Percentiles rank a stretch among this genome's conserved stretches.
Evolutionary conservation across 2,329 filamentous ascomycete species (phyloP).

Genomic region (Corinectria fuckeliana): DNA sequence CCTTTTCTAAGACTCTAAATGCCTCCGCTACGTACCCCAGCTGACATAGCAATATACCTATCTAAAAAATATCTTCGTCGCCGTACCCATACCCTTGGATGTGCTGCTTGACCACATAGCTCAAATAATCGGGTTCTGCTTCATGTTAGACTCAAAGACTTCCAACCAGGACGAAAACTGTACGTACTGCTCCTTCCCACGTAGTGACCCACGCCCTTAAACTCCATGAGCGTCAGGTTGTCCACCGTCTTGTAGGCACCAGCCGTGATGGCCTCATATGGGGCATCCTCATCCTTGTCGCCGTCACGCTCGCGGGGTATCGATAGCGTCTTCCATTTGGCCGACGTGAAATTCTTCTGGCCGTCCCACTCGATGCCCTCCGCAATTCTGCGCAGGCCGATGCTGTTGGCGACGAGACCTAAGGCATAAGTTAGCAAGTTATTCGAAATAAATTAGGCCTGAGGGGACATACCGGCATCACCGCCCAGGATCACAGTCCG

Average conservation of each 20-base stretch:
- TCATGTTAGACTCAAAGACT: neutral
- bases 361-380: neutral
- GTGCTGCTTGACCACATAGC: neutral
- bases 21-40: no score
- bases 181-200: neutral
- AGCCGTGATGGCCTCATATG: neutral
- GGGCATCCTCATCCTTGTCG: no score
- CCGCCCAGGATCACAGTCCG: slow-evolving; percentile 7
- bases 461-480: slow-evolving; percentile 5
- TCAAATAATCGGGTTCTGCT: neutral
- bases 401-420: slow-evolving; percentile 10
- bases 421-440: neutral
- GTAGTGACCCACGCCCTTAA: neutral
- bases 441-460: accelerated
- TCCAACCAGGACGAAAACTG: neutral
- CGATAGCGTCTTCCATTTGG: neutral
- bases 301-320: neutral
- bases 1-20: no score
- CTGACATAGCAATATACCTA: neutral
- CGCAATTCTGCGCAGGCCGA: neutral
- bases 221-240: neutral
- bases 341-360: neutral
- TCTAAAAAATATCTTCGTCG: neutral
- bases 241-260: neutral
- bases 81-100: neutral